Evolutionary conservation across 2,329 filamentous ascomycete species (phyloP), one percentile per base, ranked within the genome.

Genomic region (Aurifilum marmelostoma): DNA sequence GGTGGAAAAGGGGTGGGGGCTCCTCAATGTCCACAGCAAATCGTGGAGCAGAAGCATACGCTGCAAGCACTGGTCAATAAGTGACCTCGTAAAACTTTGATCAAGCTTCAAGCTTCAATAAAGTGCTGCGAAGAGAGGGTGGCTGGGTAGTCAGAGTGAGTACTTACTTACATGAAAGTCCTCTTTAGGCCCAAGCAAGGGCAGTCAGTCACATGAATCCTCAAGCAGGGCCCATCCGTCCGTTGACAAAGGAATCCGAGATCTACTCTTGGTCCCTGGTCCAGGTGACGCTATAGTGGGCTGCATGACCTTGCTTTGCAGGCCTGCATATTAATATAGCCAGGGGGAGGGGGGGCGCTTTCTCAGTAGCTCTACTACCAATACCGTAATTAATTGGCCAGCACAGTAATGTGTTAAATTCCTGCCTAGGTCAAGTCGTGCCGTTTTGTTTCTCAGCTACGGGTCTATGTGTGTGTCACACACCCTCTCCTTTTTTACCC

Each of bases 151-250:
- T 37, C 9, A 39, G 2, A 11, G n/a, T n/a, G 37, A 39, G 37
- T 39, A 39, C 37, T 39, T n/a, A n/a, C n/a, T n/a, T n/a, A n/a
- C n/a, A 2, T 39, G 37, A 2, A 39, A 6, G 37, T 2, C 37
- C 32, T 5, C 21, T 3, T n/a, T n/a, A n/a, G n/a, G n/a, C n/a
- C n/a, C n/a, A n/a, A n/a, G n/a, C n/a, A n/a, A 34, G 29, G 54
- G 24, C 56, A 29, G 16, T 32, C 56, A 18, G 9, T 62, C 59
- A 62, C 59, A 39, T 62, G 59, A 37, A 18, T 62, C 37, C 11
- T n/a, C 8, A 27, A 27, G 37, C 59, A 62, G 59, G 59, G 59
- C 59, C 43, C 16, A n/a, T 14, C 59, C 59, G 3, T n/a, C 34
- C 12, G 7, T 29, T 39, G 37, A 29, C 43, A 21, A 27, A 43